A percentile compares a stretch with the other conserved stretches of the same genome.
Evolutionary conservation across 352 stramenopile species (phyloP).

Genomic region (Phytophthora ohioensis): DNA sequence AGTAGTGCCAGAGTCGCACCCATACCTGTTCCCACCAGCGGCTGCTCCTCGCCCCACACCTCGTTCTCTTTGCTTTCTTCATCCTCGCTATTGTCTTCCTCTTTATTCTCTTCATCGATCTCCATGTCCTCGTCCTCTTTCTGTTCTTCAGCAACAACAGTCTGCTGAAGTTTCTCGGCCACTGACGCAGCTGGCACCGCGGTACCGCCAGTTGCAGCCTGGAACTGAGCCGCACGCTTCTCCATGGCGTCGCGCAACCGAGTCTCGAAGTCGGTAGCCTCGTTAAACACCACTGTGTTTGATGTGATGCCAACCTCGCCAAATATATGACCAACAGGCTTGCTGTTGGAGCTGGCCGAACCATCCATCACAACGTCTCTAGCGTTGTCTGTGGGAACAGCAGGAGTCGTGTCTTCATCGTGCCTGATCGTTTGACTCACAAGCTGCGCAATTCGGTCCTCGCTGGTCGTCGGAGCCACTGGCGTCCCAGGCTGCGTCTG

Average conservation of each 20-base stretch:
- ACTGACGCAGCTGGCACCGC: not conserved
- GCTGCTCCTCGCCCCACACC: slow-evolving; percentile 86
- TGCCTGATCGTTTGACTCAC: slow-evolving; percentile 55
- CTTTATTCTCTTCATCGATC: slow-evolving; percentile 39
- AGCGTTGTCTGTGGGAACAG: slow-evolving; percentile 20
- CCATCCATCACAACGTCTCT: slow-evolving; percentile 20
- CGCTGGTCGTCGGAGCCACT: slow-evolving; percentile 37
- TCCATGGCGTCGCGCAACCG: slow-evolving; percentile 81
- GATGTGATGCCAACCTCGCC: slow-evolving; percentile 28
- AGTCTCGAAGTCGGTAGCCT: slow-evolving; percentile 88
- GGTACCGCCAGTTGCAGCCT: slow-evolving; percentile 30
- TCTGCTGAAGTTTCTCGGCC: slow-evolving; percentile 8
- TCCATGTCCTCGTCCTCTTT: slow-evolving; percentile 40
- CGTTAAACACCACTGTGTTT: slow-evolving; percentile 82
- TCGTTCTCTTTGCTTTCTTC: slow-evolving; percentile 64
- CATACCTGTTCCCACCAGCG: slow-evolving; percentile 88
- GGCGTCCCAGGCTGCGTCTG: slow-evolving; percentile 31
- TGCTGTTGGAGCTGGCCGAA: not conserved
- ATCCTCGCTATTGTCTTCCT: slow-evolving; percentile 53
- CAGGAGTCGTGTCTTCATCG: slow-evolving; percentile 28
- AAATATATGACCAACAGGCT: slow-evolving; percentile 65
- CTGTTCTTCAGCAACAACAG: slow-evolving; percentile 43
- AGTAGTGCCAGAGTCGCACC: slow-evolving; percentile 93
- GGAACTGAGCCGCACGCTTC: slow-evolving; percentile 65
- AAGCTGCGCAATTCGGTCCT: slow-evolving; percentile 71